Percentiles rank a stretch among this genome's conserved stretches.
phyloP scores from a whole-genome alignment of 2,329 filamentous ascomycete genomes.

The Claviceps africana region DNA sequence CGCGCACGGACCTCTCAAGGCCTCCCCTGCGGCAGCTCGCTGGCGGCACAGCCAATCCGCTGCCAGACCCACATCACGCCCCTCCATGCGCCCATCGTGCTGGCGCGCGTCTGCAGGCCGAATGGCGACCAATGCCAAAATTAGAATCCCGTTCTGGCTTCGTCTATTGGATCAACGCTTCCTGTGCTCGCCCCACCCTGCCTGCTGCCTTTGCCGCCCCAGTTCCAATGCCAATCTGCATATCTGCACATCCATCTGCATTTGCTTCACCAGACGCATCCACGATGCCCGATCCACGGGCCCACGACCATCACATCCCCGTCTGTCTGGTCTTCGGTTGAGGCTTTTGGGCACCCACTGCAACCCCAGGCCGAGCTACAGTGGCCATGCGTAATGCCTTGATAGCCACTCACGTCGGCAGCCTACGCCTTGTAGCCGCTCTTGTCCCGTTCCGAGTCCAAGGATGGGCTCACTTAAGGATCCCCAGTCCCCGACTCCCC shows the following conservation, averaged over 20 bases:
- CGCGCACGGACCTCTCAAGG: conserved; percentile 1
- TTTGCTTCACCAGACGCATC: neutral
- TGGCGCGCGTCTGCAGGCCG: conserved; percentile 26
- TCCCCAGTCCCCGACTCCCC: conserved; percentile 10
- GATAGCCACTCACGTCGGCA: conserved; percentile 14
- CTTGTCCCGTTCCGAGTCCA: conserved; percentile 5
- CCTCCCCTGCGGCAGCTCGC: conserved; percentile 9
- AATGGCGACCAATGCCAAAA: conserved; percentile 16
- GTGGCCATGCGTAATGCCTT: conserved; percentile 7
- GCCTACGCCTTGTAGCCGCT: conserved; percentile 15
- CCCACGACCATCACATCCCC: conserved; percentile 1
- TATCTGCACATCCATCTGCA: neutral
- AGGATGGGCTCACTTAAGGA: conserved; percentile 15
- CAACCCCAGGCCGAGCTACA: conserved; percentile 5
- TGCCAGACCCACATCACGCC: neutral
- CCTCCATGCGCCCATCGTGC: conserved; percentile 11
- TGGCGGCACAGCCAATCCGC: conserved; percentile 11
- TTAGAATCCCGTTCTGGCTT: conserved; percentile 15
- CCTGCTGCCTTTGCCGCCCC: too few species aligned
- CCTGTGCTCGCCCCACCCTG: too few species aligned
- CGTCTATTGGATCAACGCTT: conserved; percentile 19
- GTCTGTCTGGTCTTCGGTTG: neutral
- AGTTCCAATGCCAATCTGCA: too few species aligned
- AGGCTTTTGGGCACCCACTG: neutral
- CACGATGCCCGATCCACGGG: neutral